Evolutionary conservation across 140 eudicot species (phyloP), one percentile per base, ranked within the genome.

Genomic region (Anethum foeniculum): DNA sequence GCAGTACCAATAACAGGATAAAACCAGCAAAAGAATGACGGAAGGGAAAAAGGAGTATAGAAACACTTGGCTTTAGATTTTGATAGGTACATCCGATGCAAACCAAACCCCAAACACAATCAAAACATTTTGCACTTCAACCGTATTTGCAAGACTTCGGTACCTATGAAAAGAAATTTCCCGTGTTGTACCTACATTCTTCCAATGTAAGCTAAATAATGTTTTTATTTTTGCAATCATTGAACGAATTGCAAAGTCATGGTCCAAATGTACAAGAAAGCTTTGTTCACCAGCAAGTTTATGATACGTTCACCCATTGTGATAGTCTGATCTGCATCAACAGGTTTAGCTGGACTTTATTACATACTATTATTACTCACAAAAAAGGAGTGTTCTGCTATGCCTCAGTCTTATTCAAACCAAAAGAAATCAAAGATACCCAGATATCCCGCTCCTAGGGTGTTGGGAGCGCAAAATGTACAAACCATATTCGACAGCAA

Each of bases 311-410:
- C 34, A 62, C 27, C 16, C 69, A 62, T n/a, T 62, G 32, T 25
- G 15, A 62, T 9, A 62, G 34, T 7, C 16, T n/a, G 32, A n/a
- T n/a, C 18, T 25, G 34, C 69, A 62, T 62, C 36, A 10, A 62
- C 69, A 62, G 34, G 69, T 25, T 62, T 62, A n/a, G 69, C 69
- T 62, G 69, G 69, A 62, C 69, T 62, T 62, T 62, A 62, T 62
- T 62, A 62, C 69, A 62, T 62, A 62, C 18, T 25, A 62, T 25
- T n/a, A 62, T 62, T 62, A 62, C 34, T 62, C 69, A 10, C 5
- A 16, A 12, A 25, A 60, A 60, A n/a, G 12, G 69, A 25, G 69
- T 60, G 69, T n/a, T 60, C 69, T 60, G 69, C 34, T 62, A 25
- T n/a, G 69, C 69, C 32, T 60, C 34, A 25, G 69, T 62, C 32